Percentiles rank a stretch among this genome's conserved stretches.
These are phyloP conservation scores for Pleurotus salmoneostramineus DNA, from an alignment of 768 basidiomycete species.

Conservation along the genomic window DNA sequence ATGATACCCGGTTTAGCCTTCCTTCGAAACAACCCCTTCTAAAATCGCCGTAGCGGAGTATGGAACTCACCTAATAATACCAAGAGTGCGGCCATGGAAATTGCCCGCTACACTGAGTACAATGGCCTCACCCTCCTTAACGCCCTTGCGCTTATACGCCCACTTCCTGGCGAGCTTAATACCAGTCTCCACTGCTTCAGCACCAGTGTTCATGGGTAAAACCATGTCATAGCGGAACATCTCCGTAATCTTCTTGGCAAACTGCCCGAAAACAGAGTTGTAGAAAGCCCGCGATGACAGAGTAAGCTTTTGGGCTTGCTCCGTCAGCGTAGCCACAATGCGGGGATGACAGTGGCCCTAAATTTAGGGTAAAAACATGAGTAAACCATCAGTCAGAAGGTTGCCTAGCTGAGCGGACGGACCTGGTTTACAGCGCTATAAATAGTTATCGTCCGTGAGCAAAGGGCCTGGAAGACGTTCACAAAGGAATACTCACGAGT, in stretches of 20 bases:
- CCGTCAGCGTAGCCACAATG: conserved; percentile 76
- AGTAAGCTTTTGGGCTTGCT: conserved; percentile 87
- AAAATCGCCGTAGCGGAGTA: too few relatives aligned
- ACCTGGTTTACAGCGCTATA: conserved; percentile 85
- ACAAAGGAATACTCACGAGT: conserved; percentile 61
- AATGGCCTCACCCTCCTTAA: conserved; percentile 78
- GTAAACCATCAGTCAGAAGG: conserved; percentile 5
- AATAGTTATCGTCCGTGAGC: background rate
- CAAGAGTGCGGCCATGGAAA: conserved; percentile 93
- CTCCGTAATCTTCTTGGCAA: conserved; percentile 78
- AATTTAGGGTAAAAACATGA: conserved; percentile 2
- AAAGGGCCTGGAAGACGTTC: conserved; percentile 3
- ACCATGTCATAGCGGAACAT: conserved; percentile 95
- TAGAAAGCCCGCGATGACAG: conserved; percentile 96
- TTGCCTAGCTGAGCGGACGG: conserved; percentile 19
- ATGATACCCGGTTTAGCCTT: background rate
- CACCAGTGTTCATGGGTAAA: conserved; percentile 98
- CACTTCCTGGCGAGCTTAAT: conserved; percentile 96
- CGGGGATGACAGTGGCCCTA: conserved; percentile 90
- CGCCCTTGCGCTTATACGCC: conserved; percentile 88
- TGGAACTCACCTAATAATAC: conserved; percentile 67
- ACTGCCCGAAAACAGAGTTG: conserved; percentile 87
- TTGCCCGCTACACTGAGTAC: conserved; percentile 85
- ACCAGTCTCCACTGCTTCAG: conserved; percentile 97
- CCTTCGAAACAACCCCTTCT: too few relatives aligned